These are phyloP conservation scores for Epicoccum nigrum DNA, from an alignment of 2,329 filamentous ascomycete genomes.

Conservation along the genomic window DNA sequence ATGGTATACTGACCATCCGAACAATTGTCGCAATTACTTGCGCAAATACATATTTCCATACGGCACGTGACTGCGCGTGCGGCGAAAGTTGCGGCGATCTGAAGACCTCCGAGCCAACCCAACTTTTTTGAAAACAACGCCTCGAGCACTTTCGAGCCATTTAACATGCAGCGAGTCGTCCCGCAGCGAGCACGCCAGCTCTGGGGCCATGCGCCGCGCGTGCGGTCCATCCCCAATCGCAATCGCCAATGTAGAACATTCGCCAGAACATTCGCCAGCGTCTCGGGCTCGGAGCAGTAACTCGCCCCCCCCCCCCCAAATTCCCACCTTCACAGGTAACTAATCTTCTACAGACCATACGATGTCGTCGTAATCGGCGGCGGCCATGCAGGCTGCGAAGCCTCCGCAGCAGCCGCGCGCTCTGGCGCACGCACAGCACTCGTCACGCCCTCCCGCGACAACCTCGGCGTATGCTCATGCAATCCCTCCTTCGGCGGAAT, in stretches of 20 bases:
- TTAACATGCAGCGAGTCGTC: conserved; percentile 33
- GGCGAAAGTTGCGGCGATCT: conserved; percentile 26
- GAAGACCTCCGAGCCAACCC: conserved; percentile 25
- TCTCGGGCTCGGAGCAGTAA: conserved; percentile 46
- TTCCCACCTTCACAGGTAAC: conserved; percentile 1
- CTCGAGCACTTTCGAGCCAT: background rate
- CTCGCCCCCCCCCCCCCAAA: background rate
- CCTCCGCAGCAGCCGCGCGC: conserved; percentile 86
- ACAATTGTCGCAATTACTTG: conserved; percentile 13
- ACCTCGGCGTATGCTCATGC: conserved; percentile 93
- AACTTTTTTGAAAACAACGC: conserved; percentile 24
- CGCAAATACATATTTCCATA: background rate
- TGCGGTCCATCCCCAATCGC: conserved; percentile 47
- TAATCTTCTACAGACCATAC: conserved; percentile 63
- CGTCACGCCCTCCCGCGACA: conserved; percentile 84
- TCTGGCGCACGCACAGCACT: conserved; percentile 87
- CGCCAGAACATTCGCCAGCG: conserved; percentile 55
- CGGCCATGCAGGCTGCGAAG: conserved; percentile 94
- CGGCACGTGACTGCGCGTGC: conserved; percentile 29
- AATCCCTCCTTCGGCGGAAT: conserved; percentile 99
- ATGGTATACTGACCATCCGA: no score
- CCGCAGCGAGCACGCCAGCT: conserved; percentile 47
- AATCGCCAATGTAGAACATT: conserved; percentile 49
- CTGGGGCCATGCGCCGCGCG: conserved; percentile 57
- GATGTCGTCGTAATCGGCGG: conserved; percentile 97